Evolutionary conservation across 768 basidiomycete species (phyloP).

Genomic region (Psilocybe cyanescens): DNA sequence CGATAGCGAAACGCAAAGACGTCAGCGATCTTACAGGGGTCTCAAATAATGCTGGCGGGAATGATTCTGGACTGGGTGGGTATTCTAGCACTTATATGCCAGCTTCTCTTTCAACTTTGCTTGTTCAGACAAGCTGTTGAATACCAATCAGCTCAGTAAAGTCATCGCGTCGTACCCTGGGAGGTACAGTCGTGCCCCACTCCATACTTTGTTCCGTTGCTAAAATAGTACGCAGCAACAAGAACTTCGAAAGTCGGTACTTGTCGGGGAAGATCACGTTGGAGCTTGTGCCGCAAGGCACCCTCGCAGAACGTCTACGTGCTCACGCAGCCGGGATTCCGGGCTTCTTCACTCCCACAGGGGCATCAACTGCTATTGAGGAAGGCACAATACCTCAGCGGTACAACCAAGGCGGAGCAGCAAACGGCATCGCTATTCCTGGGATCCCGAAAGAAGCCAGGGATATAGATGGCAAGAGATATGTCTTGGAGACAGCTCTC

Average conservation of each 20-base stretch:
- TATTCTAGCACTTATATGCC: background rate
- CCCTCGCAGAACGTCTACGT: constrained; percentile 84
- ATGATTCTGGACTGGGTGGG: constrained; percentile 71
- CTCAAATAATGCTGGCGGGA: constrained; percentile 86
- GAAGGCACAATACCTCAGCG: constrained; percentile 77
- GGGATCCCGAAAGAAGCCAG: constrained; percentile 80
- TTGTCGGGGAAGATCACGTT: constrained; percentile 80
- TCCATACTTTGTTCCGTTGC: background rate
- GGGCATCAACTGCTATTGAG: constrained; percentile 84
- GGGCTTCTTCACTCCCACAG: constrained; percentile 93
- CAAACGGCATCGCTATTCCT: constrained; percentile 67
- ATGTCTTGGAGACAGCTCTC: constrained; percentile 81
- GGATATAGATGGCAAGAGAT: constrained; percentile 79
- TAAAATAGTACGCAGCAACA: constrained; percentile 57
- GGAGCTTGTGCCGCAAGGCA: constrained; percentile 92
- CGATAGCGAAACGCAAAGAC: constrained; percentile 74
- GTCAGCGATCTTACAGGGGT: constrained; percentile 80
- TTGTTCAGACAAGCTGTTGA: constrained; percentile 68
- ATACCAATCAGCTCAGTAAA: constrained; percentile 76
- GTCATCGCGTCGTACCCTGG: constrained; percentile 92
- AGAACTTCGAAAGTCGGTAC: constrained; percentile 82
- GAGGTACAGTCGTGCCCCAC: constrained; percentile 47
- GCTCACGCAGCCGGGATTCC: constrained; percentile 92
- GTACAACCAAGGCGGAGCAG: constrained; percentile 77
- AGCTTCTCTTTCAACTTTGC: constrained; percentile 3